These are phyloP conservation scores for Cladorrhinum sp. DNA, from an alignment of 2,329 filamentous ascomycete species.

Conservation along the genomic window DNA sequence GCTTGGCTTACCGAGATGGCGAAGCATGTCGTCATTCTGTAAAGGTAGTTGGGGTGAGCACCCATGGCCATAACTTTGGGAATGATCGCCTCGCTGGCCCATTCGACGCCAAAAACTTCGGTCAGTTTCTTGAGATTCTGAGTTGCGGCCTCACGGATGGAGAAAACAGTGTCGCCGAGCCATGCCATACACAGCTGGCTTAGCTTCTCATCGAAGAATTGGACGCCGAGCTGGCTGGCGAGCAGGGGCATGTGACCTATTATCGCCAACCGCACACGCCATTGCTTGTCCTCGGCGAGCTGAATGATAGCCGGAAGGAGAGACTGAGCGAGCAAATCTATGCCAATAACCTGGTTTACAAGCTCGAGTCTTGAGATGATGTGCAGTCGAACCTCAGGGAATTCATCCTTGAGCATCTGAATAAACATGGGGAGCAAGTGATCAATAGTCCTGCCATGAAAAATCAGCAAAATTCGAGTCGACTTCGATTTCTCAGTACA, in stretches of 20 bases:
- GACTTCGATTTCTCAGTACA: slow-evolving; percentile 30
- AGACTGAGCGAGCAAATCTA: slow-evolving; percentile 93
- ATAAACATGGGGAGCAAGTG: slow-evolving; percentile 98
- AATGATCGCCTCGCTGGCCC: slow-evolving; percentile 95
- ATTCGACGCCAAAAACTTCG: slow-evolving; percentile 96
- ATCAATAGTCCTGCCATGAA: slow-evolving; percentile 73
- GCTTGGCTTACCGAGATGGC: slow-evolving; percentile 79
- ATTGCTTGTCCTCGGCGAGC: slow-evolving; percentile 98
- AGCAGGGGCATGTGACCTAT: slow-evolving; percentile 98
- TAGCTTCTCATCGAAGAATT: slow-evolving; percentile 98
- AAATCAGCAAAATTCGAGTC: slow-evolving; percentile 18
- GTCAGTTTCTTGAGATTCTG: slow-evolving; percentile 98
- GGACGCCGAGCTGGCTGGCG: slow-evolving; percentile 89
- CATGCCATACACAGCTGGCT: slow-evolving; percentile 96
- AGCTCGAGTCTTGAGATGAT: slow-evolving; percentile 99
- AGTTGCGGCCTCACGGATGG: slow-evolving; percentile 94
- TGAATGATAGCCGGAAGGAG: slow-evolving; percentile 96
- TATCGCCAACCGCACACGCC: slow-evolving; percentile 94
- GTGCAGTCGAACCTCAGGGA: slow-evolving; percentile 94
- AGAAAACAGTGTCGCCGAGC: slow-evolving; percentile 98
- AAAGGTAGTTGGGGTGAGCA: slow-evolving; percentile 96
- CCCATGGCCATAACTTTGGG: slow-evolving; percentile 99
- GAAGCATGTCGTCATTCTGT: slow-evolving; percentile 99
- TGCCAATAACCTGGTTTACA: slow-evolving; percentile 98
- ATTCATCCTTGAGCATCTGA: slow-evolving; percentile 99